phyloP scores from a whole-genome alignment of 495 filamentous ascomycete species.

The Penicillium parvum region DNA sequence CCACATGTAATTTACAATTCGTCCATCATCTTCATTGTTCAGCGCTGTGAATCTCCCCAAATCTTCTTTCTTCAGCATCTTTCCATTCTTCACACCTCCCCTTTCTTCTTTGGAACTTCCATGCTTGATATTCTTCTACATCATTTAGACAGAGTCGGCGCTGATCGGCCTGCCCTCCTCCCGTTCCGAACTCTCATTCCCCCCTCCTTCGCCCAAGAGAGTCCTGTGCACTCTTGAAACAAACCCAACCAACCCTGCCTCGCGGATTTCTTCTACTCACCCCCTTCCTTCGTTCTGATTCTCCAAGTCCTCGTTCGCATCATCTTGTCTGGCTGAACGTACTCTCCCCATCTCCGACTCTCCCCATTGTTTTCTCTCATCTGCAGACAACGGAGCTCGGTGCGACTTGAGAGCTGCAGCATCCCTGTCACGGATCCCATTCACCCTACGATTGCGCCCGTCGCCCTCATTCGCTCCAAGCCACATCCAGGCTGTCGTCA shows the following conservation, averaged over 20 bases:
- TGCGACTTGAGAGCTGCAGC: slow-evolving; percentile 33
- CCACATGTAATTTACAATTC: too few relatives aligned
- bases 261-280: neutral
- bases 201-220: neutral
- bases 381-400: slow-evolving; percentile 3
- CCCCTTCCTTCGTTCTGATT: neutral
- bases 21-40: neutral
- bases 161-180: neutral
- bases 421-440: slow-evolving; percentile 42
- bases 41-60: neutral
- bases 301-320: neutral
- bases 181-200: neutral
- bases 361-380: too few relatives aligned
- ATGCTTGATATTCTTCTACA: slow-evolving; percentile 3
- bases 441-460: slow-evolving; percentile 20
- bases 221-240: slow-evolving; percentile 3
- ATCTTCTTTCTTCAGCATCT: neutral
- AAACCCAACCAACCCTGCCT: neutral
- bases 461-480: slow-evolving; percentile 30
- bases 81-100: slow-evolving; percentile 2
- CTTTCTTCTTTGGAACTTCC: slow-evolving; percentile 1
- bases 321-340: too few relatives aligned
- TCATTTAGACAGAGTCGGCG: neutral
- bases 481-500: slow-evolving; percentile 29
- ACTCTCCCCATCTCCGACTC: too few relatives aligned